A percentile compares a stretch with the other conserved stretches of the same genome.
phyloP scores from a whole-genome alignment of 1,284 basidiomycete genomes.

The Boletus semigastroideus region DNA sequence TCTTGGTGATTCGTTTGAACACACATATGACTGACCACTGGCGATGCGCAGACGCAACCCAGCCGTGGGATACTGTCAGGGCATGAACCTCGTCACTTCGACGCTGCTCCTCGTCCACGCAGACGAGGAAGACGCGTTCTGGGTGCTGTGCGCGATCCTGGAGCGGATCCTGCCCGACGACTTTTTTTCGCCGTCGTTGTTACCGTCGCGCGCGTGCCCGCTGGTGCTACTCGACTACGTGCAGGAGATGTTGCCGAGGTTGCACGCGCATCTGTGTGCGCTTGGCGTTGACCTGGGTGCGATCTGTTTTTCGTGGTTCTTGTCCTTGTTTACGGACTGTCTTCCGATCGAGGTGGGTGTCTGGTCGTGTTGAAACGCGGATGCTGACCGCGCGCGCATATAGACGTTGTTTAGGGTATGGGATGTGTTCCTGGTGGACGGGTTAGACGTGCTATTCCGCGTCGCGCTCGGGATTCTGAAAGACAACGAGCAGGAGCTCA shows the following conservation, averaged over 20 bases:
- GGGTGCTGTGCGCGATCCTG: constrained; percentile 89
- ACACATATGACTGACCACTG: too few species aligned
- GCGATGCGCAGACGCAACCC: constrained; percentile 66
- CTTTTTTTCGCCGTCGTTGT: constrained; percentile 80
- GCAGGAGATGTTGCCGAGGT: constrained; percentile 71
- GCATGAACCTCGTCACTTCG: constrained; percentile 95
- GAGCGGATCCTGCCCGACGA: constrained; percentile 82
- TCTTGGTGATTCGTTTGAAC: constrained; percentile 1
- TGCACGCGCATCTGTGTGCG: constrained; percentile 73
- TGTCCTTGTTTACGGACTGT: constrained; percentile 95
- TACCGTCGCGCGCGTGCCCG: constrained; percentile 93
- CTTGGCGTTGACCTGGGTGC: constrained; percentile 90
- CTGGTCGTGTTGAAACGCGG: background rate
- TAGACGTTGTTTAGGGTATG: constrained; percentile 88
- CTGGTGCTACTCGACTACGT: constrained; percentile 89
- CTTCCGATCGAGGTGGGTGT: constrained; percentile 82
- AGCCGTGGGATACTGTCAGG: constrained; percentile 85
- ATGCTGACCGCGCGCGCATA: background rate
- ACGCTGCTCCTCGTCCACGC: constrained; percentile 91
- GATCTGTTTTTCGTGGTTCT: constrained; percentile 98
- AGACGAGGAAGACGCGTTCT: constrained; percentile 96
- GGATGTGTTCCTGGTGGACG: constrained; percentile 96
- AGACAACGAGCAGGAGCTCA: constrained; percentile 80
- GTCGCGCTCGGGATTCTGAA: too few species aligned
- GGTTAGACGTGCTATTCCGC: constrained; percentile 36